Base-by-base conservation (phyloP, 148 eudicot species). In the Arbutus unedo region DNA sequence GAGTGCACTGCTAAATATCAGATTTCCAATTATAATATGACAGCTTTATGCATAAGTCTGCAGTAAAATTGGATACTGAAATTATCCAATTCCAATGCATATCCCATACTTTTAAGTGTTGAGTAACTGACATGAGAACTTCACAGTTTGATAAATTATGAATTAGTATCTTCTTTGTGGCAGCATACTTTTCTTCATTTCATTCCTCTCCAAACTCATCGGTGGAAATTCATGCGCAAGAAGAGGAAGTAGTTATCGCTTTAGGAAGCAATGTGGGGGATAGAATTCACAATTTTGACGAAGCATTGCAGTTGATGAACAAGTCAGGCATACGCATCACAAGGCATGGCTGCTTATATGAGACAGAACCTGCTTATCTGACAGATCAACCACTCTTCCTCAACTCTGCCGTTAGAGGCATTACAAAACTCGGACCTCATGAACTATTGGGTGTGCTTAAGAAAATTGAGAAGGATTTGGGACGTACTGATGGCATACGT, bases 181-280 rank as follows among this genome's bases (percentile, higher is more conserved):
- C 89, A 81, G 88, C 87, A 54, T 75, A 81, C 55, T 23, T 76
- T 80, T 87, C 88, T 44, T 86, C 88, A 57, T 81, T 89, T 75
- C 95, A 90, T 83, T 91, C 88, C 10, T 86, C 85, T 25, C 82
- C 90, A n/a, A 89, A 90, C 76, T 54, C 86, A 48, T 59, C 87
- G 6, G 77, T 92, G 49, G 95, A 96, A 84, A 93, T 90, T 82
- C 84, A 85, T 82, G 85, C 91, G 5, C 89, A 86, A 67, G 98
- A 94, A 84, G 93, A 91, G 47, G 99, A 94, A 87, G 98, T 96
- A 15, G 87, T 91, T 60, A 91, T 96, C 76, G 99, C 98, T 57
- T 81, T 96, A 31, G 99, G 99, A 77, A 96, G 99, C 91, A 94
- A 96, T 89, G 90, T 96, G 38, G 99, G 99, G 19, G 83, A 93